phyloP scores from a whole-genome alignment of 768 basidiomycete species.

The Glaciozyma antarctica region DNA sequence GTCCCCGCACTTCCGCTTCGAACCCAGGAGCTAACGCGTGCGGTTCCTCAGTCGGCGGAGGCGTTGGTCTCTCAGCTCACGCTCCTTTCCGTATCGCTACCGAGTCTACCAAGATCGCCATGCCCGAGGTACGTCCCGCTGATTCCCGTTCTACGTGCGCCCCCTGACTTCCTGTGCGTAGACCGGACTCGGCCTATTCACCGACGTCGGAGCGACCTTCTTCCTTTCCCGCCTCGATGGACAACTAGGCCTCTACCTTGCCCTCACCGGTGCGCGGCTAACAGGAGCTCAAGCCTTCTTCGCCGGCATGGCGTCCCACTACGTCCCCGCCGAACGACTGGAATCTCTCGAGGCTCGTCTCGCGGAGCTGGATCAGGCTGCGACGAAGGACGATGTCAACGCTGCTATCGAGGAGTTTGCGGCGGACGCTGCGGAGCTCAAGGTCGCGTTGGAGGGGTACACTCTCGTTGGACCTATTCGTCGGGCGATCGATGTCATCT shows the following conservation, averaged over 20 bases:
- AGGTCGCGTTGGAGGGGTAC: conserved; percentile 32
- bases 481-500: conserved; percentile 69
- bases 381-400: conserved; percentile 50
- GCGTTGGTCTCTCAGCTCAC: conserved; percentile 72
- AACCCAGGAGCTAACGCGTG: conserved; percentile 16
- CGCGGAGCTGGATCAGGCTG: conserved; percentile 41
- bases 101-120: conserved; percentile 79
- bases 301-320: conserved; percentile 84
- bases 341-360: conserved; percentile 62
- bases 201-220: conserved; percentile 86
- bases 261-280: conserved; percentile 64
- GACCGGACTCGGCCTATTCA: conserved; percentile 45
- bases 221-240: conserved; percentile 87
- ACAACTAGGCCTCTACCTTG: conserved; percentile 85
- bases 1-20: conserved; percentile 34
- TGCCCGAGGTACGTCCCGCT: conserved; percentile 72
- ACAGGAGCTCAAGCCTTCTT: conserved; percentile 77
- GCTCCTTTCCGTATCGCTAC: conserved; percentile 89
- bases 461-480: conserved; percentile 52
- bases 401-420: conserved; percentile 58
- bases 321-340: conserved; percentile 64
- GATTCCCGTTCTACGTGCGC: neutral
- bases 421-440: conserved; percentile 45
- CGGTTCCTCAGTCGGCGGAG: conserved; percentile 70
- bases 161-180: neutral